phyloP scores from a whole-genome alignment of 306 rosid species.

The Cyclanthera cordifolia region DNA sequence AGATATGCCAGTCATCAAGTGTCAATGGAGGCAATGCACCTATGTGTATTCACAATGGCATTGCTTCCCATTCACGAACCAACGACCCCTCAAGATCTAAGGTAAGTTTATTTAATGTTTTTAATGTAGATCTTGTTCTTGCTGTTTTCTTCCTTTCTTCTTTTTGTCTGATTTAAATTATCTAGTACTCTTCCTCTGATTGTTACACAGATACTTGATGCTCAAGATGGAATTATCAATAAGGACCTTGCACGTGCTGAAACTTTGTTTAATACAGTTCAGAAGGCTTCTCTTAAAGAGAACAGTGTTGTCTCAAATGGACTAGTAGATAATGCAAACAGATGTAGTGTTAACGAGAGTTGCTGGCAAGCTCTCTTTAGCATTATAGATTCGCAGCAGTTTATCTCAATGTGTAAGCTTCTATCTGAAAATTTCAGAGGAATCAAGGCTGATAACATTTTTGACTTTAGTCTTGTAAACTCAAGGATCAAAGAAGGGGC shows the following conservation, averaged over 20 bases:
- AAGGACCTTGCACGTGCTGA: constrained; percentile 22
- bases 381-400: constrained; percentile 55
- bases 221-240: constrained; percentile 29
- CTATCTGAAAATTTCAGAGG: constrained; percentile 60
- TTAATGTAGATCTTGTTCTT: constrained; percentile 13
- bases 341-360: constrained; percentile 21
- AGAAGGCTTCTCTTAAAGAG: constrained; percentile 33
- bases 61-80: constrained; percentile 19
- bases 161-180: neutral
- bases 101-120: constrained; percentile 27
- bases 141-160: neutral
- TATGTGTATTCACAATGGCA: constrained; percentile 40
- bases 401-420: constrained; percentile 51
- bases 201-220: constrained; percentile 36
- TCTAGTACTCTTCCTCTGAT: constrained; percentile 12
- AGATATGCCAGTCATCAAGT: constrained; percentile 43
- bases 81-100: constrained; percentile 14
- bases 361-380: constrained; percentile 45
- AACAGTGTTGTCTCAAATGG: constrained; percentile 28
- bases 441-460: constrained; percentile 47
- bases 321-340: constrained; percentile 32
- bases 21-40: constrained; percentile 40
- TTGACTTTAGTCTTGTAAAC: constrained; percentile 59
- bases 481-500: constrained; percentile 57
- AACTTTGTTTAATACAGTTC: constrained; percentile 26